Percentiles rank a stretch among this genome's conserved stretches.
phyloP scores from a whole-genome alignment of 805 yeast genomes.

The Starmerella davenportii region DNA sequence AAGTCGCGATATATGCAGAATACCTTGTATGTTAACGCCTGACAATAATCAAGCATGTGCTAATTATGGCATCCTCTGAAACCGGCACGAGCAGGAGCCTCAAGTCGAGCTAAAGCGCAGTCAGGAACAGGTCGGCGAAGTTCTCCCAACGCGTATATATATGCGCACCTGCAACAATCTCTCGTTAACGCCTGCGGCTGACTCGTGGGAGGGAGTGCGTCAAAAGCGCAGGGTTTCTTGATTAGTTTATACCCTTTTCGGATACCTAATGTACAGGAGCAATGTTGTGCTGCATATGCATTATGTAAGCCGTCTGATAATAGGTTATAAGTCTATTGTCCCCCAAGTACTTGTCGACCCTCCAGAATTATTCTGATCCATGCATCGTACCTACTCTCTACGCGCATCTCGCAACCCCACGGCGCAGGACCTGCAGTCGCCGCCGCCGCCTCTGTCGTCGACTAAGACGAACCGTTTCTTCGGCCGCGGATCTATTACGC shows the following conservation, averaged over 20 bases:
- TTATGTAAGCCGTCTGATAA: not conserved
- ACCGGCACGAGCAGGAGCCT: too few relatives aligned
- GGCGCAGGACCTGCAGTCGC: slow-evolving; percentile 82
- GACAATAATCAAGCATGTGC: too few relatives aligned
- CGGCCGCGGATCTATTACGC: slow-evolving; percentile 47
- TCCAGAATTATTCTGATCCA: slow-evolving; percentile 20
- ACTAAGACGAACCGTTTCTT: slow-evolving; percentile 73
- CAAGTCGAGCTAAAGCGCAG: too few relatives aligned
- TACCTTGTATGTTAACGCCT: too few relatives aligned
- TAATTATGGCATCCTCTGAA: too few relatives aligned
- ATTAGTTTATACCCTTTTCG: slow-evolving; percentile 15
- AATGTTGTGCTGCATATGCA: slow-evolving; percentile 11
- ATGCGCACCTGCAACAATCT: too few relatives aligned
- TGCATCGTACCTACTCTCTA: slow-evolving; percentile 97
- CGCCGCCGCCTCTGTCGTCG: slow-evolving; percentile 88
- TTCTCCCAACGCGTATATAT: too few relatives aligned
- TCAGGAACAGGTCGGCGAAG: too few relatives aligned
- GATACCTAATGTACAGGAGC: slow-evolving; percentile 12
- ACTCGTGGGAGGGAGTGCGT: not conserved
- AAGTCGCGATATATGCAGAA: too few relatives aligned
- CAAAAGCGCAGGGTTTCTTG: slow-evolving; percentile 10
- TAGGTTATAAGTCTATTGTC: slow-evolving; percentile 10
- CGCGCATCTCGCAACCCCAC: slow-evolving; percentile 94
- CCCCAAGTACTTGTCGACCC: not conserved
- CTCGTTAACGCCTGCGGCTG: too few relatives aligned